Base-by-base conservation (phyloP, 768 basidiomycete genomes). In the Pleurotus eryngii region DNA sequence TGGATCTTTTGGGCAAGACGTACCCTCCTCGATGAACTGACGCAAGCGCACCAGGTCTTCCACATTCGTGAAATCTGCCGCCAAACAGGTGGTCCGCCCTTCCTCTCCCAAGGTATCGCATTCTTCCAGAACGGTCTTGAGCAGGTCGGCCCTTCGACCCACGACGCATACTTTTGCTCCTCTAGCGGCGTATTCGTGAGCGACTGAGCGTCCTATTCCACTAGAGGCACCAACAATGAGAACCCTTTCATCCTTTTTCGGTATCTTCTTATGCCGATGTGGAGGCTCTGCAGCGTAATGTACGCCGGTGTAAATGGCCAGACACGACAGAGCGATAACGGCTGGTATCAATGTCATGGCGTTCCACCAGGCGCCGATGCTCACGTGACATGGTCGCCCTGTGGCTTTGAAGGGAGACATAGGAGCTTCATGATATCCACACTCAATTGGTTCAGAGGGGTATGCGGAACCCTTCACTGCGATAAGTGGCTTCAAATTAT, bases 221-320 rank as follows among this genome's bases (percentile, higher is more conserved):
- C 87, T 87, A 1, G 90, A 89, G 1, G 88, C 92, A 4, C 95
- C 95, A 5, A 97, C 69, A 48, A 97, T 75, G 1, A 97, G 68
- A 5, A 95, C 87, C 0, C 91, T 83, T 66, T 96, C 94, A 2
- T 75, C 60, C 1, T 55, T 55, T n/a, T 67, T 72, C 6, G 74
- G 64, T 6, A 88, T 62, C 55, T 72, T 74, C 22, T 59, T 51
- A 2, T 66, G 67, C 27, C 81, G 75, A 40, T 56, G 65, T 0
- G 62, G 63, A 17, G n/a, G n/a, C 9, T n/a, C 18, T 1, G 14
- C n/a, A 6, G 20, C n/a, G 5, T 17, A 11, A 17, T 45, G 11
- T n/a, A 45, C 9, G 14, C 42, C 42, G 18, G 20, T 11, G 3
- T n/a, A n/a, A 11, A 2, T 60, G 47, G 2, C 35, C 59, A 45